A percentile compares a stretch with the other conserved stretches of the same genome.
Conservation (phyloP, 805 yeast genomes). For the Kodamaea leandrae region DNA sequence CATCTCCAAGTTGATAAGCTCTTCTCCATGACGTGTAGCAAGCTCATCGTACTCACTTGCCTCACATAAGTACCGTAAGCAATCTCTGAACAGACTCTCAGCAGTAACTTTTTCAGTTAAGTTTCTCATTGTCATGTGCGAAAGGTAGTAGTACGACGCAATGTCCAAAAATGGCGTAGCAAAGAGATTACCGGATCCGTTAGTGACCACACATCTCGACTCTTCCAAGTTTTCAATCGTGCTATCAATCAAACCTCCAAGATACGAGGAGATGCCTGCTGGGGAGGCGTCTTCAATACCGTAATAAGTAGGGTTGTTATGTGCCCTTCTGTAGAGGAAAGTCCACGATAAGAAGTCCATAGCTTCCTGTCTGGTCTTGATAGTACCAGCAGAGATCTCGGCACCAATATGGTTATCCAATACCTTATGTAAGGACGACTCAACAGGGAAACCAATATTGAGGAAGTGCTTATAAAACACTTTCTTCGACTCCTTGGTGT, state of each 20-base stretch:
- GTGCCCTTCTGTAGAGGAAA: slow-evolving; percentile 68
- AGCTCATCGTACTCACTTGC: slow-evolving; percentile 83
- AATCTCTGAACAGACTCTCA: slow-evolving; percentile 53
- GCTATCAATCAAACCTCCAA: slow-evolving; percentile 64
- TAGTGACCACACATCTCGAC: slow-evolving; percentile 63
- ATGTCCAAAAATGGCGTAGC: slow-evolving; percentile 84
- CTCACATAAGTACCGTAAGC: slow-evolving; percentile 57
- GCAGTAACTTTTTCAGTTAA: slow-evolving; percentile 53
- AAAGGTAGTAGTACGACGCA: slow-evolving; percentile 87
- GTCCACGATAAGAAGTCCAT: slow-evolving; percentile 78
- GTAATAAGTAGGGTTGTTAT: slow-evolving; percentile 74
- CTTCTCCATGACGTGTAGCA: slow-evolving; percentile 91
- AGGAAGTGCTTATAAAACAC: slow-evolving; percentile 73
- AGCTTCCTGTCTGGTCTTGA: slow-evolving; percentile 62
- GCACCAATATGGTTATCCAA: slow-evolving; percentile 80
- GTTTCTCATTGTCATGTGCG: slow-evolving; percentile 82
- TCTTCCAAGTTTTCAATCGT: slow-evolving; percentile 65
- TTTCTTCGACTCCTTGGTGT: slow-evolving; percentile 72
- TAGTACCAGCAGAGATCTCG: slow-evolving; percentile 70
- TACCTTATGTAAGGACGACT: slow-evolving; percentile 74
- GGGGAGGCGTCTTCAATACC: slow-evolving; percentile 62
- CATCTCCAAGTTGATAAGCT: slow-evolving; percentile 78
- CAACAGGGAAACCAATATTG: slow-evolving; percentile 81
- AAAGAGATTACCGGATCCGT: slow-evolving; percentile 47
- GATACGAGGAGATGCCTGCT: slow-evolving; percentile 55